Percentiles rank a stretch among this genome's conserved stretches.
Evolutionary conservation across 2,329 filamentous ascomycete genomes (phyloP).

Genomic region (Aspergillus arachidicola): DNA sequence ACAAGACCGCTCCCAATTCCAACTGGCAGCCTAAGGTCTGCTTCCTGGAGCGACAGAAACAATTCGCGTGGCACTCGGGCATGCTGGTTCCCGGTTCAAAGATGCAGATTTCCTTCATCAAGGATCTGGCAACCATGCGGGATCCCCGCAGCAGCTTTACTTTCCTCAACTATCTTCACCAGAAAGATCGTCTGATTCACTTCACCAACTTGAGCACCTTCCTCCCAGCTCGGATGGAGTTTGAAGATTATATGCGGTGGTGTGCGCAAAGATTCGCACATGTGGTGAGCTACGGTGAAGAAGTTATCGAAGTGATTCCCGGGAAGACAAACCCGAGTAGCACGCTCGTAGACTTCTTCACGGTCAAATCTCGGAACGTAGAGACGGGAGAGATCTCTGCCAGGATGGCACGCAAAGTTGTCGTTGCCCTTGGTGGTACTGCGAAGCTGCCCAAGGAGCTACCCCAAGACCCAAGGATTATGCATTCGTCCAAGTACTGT

Average conservation of each 20-base stretch:
- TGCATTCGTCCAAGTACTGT: conserved; percentile 88
- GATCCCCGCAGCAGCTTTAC: conserved; percentile 91
- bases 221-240: conserved; percentile 81
- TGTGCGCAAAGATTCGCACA: conserved; percentile 77
- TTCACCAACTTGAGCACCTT: conserved; percentile 93
- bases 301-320: conserved; percentile 73
- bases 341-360: conserved; percentile 64
- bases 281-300: conserved; percentile 73
- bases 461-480: conserved; percentile 69
- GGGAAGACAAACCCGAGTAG: conserved; percentile 51
- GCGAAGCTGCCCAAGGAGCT: conserved; percentile 71
- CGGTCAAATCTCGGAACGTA: conserved; percentile 65
- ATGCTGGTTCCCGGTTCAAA: conserved; percentile 92
- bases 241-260: conserved; percentile 95
- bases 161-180: conserved; percentile 90
- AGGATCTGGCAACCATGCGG: conserved; percentile 87
- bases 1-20: conserved; percentile 43
- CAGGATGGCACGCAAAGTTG: conserved; percentile 53
- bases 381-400: conserved; percentile 47
- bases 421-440: conserved; percentile 68
- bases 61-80: conserved; percentile 90
- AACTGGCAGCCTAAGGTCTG: conserved; percentile 67
- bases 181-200: conserved; percentile 77
- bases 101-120: conserved; percentile 98
- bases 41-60: conserved; percentile 82